Evolutionary conservation across 352 stramenopile species (phyloP), one percentile per base, ranked within the genome.

Genomic region (Aphanomyces stellatus): DNA sequence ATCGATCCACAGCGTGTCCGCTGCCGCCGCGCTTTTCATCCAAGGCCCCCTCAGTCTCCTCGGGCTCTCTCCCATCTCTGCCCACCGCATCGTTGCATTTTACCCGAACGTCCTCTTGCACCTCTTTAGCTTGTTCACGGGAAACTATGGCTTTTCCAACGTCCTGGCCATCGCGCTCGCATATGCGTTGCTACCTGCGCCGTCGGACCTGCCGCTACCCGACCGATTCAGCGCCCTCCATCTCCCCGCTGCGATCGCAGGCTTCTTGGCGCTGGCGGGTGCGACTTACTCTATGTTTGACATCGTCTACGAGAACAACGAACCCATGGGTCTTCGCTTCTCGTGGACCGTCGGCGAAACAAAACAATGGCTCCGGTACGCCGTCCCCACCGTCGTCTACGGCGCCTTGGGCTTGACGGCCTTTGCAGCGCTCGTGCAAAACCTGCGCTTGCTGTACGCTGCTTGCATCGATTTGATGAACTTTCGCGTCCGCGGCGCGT

Each of bases 111-210:
- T 88, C 25, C 35, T 82, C 22, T 69, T 98, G 30, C 91, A 98
- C 70, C 68, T 96, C 22, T 55, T 82, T 22, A 96, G 96, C 60
- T 71, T 95, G 30, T 55, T 90, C 27, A 96, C 89, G 13, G 91
- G 93, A 5, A 97, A 95, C 73, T 98, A 97, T 77, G 97, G 94
- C 55, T 97, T 96, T 60, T 97, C 98, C 80, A 98, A 98, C 73
- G 5, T 96, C 4, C 74, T 98, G 42, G 49, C 30, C 19, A 57
- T 57, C 33, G n/a, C 49, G 13, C 33, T 57, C 17, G 49, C 25
- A 30, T 57, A 57, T 24, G 33, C 25, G 5, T 22, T 57, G 13
- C 33, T 57, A 1, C 49, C 49, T 35, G n/a, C 49, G 25, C 0
- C 49, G 6, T 35, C 49, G 0, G 49, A 57, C 1, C 25, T 30